phyloP scores from a whole-genome alignment of 2,329 filamentous ascomycete species.

The Juglanconis sp. region DNA sequence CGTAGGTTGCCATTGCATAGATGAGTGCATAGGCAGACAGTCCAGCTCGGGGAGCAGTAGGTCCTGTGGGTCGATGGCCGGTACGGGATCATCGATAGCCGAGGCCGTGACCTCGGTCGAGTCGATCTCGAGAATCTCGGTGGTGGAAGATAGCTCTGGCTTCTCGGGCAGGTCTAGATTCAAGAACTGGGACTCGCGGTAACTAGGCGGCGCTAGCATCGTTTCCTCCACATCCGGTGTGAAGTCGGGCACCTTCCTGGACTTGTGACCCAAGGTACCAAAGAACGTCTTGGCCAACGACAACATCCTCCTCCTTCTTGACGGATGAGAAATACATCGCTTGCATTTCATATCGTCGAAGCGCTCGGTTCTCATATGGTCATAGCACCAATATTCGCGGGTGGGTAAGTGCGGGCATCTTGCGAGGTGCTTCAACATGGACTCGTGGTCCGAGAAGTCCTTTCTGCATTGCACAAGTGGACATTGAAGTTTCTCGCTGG shows the following conservation, averaged over 20 bases:
- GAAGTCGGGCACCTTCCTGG: conserved; percentile 32
- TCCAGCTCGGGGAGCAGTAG: conserved; percentile 32
- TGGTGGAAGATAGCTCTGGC: conserved; percentile 44
- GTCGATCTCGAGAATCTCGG: conserved; percentile 51
- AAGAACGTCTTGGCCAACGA: conserved; percentile 54
- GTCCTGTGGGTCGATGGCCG: conserved; percentile 29
- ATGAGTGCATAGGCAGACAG: conserved; percentile 17
- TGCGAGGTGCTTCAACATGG: conserved; percentile 52
- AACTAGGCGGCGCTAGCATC: conserved; percentile 41
- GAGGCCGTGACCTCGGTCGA: conserved; percentile 37
- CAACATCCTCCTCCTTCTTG: conserved; percentile 49
- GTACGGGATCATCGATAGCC: conserved; percentile 9
- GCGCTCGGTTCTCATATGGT: conserved; percentile 49
- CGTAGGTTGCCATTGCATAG: conserved; percentile 28
- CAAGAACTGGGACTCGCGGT: conserved; percentile 41
- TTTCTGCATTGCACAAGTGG: conserved; percentile 50
- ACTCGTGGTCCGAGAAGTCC: conserved; percentile 48
- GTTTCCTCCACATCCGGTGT: conserved; percentile 30
- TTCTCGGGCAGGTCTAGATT: conserved; percentile 29
- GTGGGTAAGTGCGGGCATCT: conserved; percentile 44
- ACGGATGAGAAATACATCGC: conserved; percentile 47
- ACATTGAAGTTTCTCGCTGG: conserved; percentile 47
- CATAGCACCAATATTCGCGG: conserved; percentile 56
- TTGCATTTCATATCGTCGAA: conserved; percentile 52
- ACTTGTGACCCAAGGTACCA: conserved; percentile 48